These are phyloP conservation scores for Citrus reticulata DNA, from an alignment of 345 rosid genomes.

Conservation along the genomic window DNA sequence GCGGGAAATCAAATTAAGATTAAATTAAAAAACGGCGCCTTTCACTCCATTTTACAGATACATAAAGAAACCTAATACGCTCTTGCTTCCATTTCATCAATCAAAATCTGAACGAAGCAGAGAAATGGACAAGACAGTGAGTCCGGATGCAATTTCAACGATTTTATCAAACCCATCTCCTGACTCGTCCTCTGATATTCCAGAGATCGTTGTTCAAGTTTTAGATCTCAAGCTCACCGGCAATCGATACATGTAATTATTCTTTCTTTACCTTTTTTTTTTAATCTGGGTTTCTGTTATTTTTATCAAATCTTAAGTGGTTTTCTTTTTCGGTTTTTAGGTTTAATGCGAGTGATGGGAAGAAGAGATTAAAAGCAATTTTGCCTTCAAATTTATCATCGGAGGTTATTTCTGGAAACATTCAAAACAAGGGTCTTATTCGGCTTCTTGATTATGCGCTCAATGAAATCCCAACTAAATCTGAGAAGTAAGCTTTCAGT, in stretches of 20 bases:
- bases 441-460: conserved; percentile 68
- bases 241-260: conserved; percentile 61
- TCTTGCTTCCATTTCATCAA: neutral
- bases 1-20: neutral
- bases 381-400: conserved; percentile 57
- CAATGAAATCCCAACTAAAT: conserved; percentile 80
- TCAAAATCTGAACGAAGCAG: neutral
- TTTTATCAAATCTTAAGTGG: neutral
- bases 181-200: conserved; percentile 46
- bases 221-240: conserved; percentile 82
- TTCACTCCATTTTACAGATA: neutral
- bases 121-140: conserved; percentile 47
- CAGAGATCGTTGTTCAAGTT: conserved; percentile 67
- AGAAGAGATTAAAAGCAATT: conserved; percentile 54
- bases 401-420: conserved; percentile 61
- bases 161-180: conserved; percentile 62
- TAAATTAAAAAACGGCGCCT: neutral
- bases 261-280: neutral
- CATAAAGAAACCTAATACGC: neutral
- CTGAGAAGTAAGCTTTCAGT: conserved; percentile 51
- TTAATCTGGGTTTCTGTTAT: neutral
- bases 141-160: conserved; percentile 55
- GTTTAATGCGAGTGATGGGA: conserved; percentile 83
- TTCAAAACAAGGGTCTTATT: conserved; percentile 71
- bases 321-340: conserved; percentile 23